A percentile compares a stretch with the other conserved stretches of the same genome.
These are phyloP conservation scores for Beauveria medogensis DNA, from an alignment of 2,329 filamentous ascomycete genomes.

Conservation along the genomic window DNA sequence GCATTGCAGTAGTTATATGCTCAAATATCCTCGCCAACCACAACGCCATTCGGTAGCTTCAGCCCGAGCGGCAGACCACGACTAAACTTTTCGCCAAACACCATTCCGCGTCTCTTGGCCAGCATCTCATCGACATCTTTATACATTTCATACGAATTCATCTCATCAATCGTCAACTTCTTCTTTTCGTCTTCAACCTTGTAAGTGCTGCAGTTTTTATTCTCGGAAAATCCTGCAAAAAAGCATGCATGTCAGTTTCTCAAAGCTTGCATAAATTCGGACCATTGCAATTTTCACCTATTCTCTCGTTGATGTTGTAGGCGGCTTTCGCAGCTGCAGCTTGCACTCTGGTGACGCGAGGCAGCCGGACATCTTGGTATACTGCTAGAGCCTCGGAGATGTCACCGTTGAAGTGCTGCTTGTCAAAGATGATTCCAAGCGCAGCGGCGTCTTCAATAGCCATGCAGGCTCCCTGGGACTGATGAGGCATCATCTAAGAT, in stretches of 20 bases:
- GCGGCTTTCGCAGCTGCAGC: conserved; percentile 48
- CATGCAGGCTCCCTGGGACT: conserved; percentile 62
- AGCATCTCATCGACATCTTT: conserved; percentile 44
- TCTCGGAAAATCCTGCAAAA: conserved; percentile 49
- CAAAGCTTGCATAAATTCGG: conserved; percentile 6
- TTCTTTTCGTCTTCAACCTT: conserved; percentile 53
- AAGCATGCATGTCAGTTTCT: background rate
- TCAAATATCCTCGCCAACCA: conserved; percentile 18
- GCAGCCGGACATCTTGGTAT: conserved; percentile 46
- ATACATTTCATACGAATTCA: conserved; percentile 59
- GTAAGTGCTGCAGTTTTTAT: conserved; percentile 48
- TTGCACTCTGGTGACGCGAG: conserved; percentile 48
- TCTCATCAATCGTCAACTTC: conserved; percentile 60
- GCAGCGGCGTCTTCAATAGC: conserved; percentile 59
- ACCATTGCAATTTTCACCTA: conserved; percentile 27
- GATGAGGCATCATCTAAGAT: conserved; percentile 59
- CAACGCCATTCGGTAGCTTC: conserved; percentile 41
- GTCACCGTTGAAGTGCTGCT: conserved; percentile 37
- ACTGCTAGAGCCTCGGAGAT: conserved; percentile 38
- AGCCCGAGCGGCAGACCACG: conserved; percentile 39
- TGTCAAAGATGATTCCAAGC: conserved; percentile 52
- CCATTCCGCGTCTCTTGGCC: conserved; percentile 23
- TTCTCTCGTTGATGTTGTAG: conserved; percentile 55
- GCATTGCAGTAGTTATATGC: no score
- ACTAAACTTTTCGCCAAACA: conserved; percentile 31